Evolutionary conservation across 192 early-diverging fungal species (phyloP).

Genomic region (Ambispora gerdemannii): DNA sequence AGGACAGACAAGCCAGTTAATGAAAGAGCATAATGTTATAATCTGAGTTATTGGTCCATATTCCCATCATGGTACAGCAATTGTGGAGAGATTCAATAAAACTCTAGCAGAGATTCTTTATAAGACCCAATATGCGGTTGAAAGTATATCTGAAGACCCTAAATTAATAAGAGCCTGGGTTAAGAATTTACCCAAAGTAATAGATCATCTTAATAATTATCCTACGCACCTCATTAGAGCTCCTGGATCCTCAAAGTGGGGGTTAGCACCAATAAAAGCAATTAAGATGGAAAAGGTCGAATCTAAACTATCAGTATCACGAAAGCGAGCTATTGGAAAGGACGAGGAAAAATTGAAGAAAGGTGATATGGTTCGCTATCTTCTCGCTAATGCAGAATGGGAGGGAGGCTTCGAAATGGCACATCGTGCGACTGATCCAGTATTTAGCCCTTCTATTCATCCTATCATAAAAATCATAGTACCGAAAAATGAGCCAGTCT

Average conservation of each 20-base stretch:
- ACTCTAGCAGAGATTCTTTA: conserved; percentile 4
- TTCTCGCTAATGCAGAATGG: conserved; percentile 16
- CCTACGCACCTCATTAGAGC: not conserved
- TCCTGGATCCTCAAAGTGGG: not conserved
- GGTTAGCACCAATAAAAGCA: conserved; percentile 15
- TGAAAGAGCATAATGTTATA: conserved; percentile 13
- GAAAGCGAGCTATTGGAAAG: not conserved
- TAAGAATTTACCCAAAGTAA: conserved; percentile 12
- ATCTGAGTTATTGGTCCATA: not conserved
- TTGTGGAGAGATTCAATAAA: conserved; percentile 4
- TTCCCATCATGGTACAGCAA: not conserved
- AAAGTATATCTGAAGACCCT: not conserved
- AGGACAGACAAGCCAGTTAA: not conserved
- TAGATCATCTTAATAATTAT: not conserved
- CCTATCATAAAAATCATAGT: not conserved
- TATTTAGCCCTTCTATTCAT: not conserved
- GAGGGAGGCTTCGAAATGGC: not conserved
- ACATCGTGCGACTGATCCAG: not conserved
- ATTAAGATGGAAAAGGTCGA: conserved; percentile 1
- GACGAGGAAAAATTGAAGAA: not conserved
- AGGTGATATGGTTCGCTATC: conserved; percentile 8
- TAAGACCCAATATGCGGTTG: conserved; percentile 10
- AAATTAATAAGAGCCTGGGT: conserved; percentile 17
- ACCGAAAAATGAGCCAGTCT: not conserved
- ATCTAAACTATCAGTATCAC: conserved; percentile 4